These are phyloP conservation scores for Ambrosia trifida DNA, from an alignment of 129 eudicot genomes.

Conservation along the genomic window DNA sequence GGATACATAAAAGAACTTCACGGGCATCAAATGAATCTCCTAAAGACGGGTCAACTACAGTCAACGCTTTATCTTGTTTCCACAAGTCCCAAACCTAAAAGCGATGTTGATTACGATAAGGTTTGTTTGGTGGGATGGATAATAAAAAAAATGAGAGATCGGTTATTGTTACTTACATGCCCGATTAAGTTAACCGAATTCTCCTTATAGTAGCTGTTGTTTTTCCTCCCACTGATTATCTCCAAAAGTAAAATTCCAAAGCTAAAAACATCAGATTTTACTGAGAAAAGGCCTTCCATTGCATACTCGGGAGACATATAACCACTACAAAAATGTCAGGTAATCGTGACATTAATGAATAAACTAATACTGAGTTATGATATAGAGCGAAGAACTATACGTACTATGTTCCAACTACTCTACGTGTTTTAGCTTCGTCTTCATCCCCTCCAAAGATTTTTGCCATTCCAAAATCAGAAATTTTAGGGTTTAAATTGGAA, in stretches of 20 bases:
- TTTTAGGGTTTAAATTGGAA: conserved; percentile 56
- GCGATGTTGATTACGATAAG: neutral
- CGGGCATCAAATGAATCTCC: conserved; percentile 21
- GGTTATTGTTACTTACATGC: conserved; percentile 42
- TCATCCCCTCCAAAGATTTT: conserved; percentile 54
- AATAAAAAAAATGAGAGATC: neutral
- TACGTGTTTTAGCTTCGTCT: conserved; percentile 46
- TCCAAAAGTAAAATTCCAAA: conserved; percentile 60
- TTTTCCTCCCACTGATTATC: conserved; percentile 56
- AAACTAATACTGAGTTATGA: neutral
- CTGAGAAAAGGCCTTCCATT: conserved; percentile 57
- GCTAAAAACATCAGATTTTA: conserved; percentile 63
- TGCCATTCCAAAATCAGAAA: conserved; percentile 80
- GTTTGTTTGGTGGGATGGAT: neutral
- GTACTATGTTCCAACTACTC: conserved; percentile 78
- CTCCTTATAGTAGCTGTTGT: conserved; percentile 40
- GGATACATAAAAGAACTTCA: conserved; percentile 58
- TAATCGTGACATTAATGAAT: conserved; percentile 13
- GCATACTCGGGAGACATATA: conserved; percentile 84
- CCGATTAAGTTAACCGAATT: conserved; percentile 50
- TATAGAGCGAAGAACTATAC: neutral
- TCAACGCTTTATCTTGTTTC: conserved; percentile 42
- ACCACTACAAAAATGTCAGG: conserved; percentile 48
- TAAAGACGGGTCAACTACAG: conserved; percentile 44
- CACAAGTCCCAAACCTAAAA: conserved; percentile 64